Conservation (phyloP, 2,329 filamentous ascomycete genomes). For the Delphinella strobiligena region DNA sequence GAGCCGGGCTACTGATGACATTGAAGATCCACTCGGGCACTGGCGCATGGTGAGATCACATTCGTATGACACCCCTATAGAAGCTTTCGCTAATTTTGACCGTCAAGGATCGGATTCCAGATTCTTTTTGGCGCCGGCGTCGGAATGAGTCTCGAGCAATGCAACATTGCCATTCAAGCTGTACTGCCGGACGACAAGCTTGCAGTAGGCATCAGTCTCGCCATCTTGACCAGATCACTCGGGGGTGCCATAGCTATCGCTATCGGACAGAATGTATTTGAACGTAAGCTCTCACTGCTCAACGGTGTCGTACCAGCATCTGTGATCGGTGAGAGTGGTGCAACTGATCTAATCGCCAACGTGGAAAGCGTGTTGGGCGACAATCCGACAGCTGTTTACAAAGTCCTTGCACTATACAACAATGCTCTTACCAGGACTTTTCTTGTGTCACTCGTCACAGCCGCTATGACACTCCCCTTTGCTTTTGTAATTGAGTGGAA, state of each 20-base stretch:
- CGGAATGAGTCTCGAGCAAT: conserved; percentile 31
- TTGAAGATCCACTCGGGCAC: conserved; percentile 21
- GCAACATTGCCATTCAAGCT: conserved; percentile 28
- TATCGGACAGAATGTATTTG: conserved; percentile 31
- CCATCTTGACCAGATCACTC: conserved; percentile 30
- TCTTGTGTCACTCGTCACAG: too few species aligned
- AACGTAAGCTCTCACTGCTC: conserved; percentile 27
- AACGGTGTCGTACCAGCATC: conserved; percentile 19
- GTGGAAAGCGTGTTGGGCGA: conserved; percentile 35
- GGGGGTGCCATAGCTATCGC: conserved; percentile 31
- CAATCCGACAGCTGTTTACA: conserved; percentile 39
- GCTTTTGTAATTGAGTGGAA: conserved; percentile 52
- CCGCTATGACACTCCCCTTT: too few species aligned
- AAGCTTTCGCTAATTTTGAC: background rate
- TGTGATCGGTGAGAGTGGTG: conserved; percentile 30
- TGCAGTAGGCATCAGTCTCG: conserved; percentile 28
- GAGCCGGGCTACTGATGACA: conserved; percentile 34
- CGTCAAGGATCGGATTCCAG: conserved; percentile 18
- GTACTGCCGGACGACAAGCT: conserved; percentile 24
- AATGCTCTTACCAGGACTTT: conserved; percentile 37
- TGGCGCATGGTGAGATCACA: conserved; percentile 11
- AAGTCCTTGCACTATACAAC: conserved; percentile 56
- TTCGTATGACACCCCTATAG: conserved; percentile 13
- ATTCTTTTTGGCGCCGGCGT: conserved; percentile 20
- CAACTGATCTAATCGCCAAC: conserved; percentile 50